Conservation (phyloP, 345 rosid genomes). For the Gynandropsis gynandra region DNA sequence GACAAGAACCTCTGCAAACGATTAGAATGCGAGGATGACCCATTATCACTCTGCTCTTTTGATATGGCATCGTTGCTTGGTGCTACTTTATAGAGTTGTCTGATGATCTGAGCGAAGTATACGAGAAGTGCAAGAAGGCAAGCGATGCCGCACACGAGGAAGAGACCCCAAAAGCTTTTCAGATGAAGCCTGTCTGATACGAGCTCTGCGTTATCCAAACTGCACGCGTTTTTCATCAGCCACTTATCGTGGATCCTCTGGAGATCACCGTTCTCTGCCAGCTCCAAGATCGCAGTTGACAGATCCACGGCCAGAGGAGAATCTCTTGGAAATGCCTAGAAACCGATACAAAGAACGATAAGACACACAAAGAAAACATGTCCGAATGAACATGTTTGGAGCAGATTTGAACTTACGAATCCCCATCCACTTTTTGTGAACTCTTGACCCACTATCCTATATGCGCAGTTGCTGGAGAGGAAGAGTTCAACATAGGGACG, state of each 20-base stretch:
- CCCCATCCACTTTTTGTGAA: constrained; percentile 96
- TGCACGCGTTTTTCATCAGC: constrained; percentile 59
- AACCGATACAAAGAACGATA: not conserved
- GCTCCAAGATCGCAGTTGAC: constrained; percentile 72
- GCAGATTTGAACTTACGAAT: constrained; percentile 47
- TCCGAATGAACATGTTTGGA: not conserved
- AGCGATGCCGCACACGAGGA: constrained; percentile 66
- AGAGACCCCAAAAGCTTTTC: constrained; percentile 83
- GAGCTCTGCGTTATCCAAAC: constrained; percentile 50
- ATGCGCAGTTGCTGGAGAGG: constrained; percentile 69
- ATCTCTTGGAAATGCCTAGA: constrained; percentile 87
- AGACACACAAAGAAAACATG: not conserved
- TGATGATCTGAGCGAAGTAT: constrained; percentile 49
- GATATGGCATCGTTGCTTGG: constrained; percentile 32
- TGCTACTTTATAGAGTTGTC: constrained; percentile 22
- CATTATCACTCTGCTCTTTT: constrained; percentile 17
- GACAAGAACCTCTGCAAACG: constrained; percentile 52
- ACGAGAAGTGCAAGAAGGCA: constrained; percentile 63
- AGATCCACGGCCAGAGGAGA: constrained; percentile 78
- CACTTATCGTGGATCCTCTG: constrained; percentile 96
- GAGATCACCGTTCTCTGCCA: constrained; percentile 87
- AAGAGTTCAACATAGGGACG: constrained; percentile 71
- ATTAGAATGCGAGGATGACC: constrained; percentile 30
- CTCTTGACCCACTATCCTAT: constrained; percentile 67
- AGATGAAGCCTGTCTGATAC: constrained; percentile 75